phyloP scores from a whole-genome alignment of 2,329 filamentous ascomycete genomes.

The Colletotrichum musicola region DNA sequence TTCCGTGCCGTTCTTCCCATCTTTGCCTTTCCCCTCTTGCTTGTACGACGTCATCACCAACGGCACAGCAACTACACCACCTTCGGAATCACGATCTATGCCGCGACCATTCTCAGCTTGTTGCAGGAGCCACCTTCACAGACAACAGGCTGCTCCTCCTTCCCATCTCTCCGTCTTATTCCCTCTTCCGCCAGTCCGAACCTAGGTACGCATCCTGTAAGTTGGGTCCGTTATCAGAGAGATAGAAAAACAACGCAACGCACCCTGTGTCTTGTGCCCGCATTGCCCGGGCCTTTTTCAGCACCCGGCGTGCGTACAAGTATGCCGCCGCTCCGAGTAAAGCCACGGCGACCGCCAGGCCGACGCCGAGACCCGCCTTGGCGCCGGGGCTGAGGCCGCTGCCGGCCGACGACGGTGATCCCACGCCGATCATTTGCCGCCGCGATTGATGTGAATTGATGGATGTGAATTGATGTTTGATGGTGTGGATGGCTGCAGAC shows the following conservation, averaged over 20 bases:
- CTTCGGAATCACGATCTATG: not conserved
- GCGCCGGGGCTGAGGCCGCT: constrained; percentile 23
- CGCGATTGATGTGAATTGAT: no score
- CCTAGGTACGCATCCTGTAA: not conserved
- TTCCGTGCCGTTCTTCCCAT: not conserved
- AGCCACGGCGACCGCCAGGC: constrained; percentile 17
- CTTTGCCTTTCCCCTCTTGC: no score
- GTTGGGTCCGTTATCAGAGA: no score
- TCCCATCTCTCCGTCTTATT: not conserved
- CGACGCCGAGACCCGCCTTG: constrained; percentile 31
- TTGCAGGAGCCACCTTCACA: constrained; percentile 28
- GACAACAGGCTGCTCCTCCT: not conserved
- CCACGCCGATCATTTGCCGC: not conserved
- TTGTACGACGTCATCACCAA: no score
- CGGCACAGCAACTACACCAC: not conserved
- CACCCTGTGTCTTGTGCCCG: not conserved
- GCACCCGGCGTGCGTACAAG: not conserved
- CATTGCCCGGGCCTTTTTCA: not conserved
- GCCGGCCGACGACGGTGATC: not conserved
- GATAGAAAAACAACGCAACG: not conserved
- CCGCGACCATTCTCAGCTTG: constrained; percentile 15
- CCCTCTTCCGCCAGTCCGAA: not conserved
- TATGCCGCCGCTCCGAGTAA: constrained; percentile 18
- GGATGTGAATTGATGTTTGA: no score
- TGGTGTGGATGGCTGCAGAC: no score